Percentiles rank a stretch among this genome's conserved stretches.
phyloP scores from a whole-genome alignment of 257 asterid genomes.

The Cinchona pubescens region DNA sequence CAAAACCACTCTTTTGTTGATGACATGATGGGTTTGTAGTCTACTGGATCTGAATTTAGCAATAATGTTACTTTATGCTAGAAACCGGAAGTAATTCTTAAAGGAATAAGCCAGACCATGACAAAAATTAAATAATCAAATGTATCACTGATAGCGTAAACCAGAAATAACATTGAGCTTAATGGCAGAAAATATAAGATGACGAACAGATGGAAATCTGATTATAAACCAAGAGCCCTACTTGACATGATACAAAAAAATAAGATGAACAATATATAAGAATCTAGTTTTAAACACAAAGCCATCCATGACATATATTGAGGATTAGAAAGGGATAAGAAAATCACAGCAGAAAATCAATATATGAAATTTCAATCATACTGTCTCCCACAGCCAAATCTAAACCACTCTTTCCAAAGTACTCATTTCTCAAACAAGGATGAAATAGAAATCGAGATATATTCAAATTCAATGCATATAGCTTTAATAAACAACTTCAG shows the following conservation, averaged over 20 bases:
- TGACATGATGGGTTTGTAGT: background rate
- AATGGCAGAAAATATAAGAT: background rate
- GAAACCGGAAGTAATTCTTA: background rate
- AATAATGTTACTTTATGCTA: background rate
- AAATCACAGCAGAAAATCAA: constrained; percentile 1
- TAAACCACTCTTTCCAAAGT: background rate
- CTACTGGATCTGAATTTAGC: background rate
- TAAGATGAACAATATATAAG: background rate
- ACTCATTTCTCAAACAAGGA: background rate
- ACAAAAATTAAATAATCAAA: background rate
- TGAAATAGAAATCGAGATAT: background rate
- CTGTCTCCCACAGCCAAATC: background rate
- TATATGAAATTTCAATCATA: background rate
- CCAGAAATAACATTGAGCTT: background rate
- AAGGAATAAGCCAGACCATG: background rate
- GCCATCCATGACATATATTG: background rate
- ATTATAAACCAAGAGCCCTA: background rate
- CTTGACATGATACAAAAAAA: background rate
- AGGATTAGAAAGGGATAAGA: background rate
- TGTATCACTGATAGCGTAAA: background rate
- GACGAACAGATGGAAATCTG: background rate
- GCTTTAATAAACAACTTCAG: background rate
- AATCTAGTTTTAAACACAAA: background rate
- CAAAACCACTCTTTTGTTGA: background rate
- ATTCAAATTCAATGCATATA: background rate